These are phyloP conservation scores for Hibiscus syriacus DNA, from an alignment of 345 rosid species.

Conservation along the genomic window DNA sequence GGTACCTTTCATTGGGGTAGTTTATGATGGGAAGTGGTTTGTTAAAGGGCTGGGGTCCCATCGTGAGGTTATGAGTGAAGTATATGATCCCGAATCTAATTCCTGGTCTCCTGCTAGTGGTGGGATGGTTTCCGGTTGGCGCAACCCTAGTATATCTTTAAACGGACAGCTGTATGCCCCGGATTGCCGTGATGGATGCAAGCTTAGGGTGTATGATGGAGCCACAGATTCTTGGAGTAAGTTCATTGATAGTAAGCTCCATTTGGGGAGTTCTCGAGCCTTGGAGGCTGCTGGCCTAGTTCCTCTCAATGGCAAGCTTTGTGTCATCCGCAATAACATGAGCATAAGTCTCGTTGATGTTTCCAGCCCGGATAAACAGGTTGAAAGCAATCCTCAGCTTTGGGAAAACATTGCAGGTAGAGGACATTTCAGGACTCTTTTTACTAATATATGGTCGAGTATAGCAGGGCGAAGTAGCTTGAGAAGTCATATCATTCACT, in stretches of 20 bases:
- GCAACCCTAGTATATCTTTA: conserved; percentile 71
- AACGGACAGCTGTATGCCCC: conserved; percentile 74
- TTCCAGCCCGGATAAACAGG: conserved; percentile 53
- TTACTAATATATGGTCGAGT: conserved; percentile 80
- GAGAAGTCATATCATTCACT: conserved; percentile 85
- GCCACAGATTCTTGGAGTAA: conserved; percentile 72
- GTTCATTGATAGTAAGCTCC: conserved; percentile 82
- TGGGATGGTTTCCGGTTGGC: conserved; percentile 93
- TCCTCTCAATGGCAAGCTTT: conserved; percentile 72
- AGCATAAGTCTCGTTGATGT: conserved; percentile 91
- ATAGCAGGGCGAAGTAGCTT: conserved; percentile 85
- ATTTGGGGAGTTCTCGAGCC: conserved; percentile 71
- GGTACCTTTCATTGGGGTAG: conserved; percentile 93
- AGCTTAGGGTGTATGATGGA: conserved; percentile 69
- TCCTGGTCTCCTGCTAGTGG: conserved; percentile 66
- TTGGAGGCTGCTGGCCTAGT: conserved; percentile 95
- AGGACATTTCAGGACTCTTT: conserved; percentile 72
- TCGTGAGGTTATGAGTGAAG: conserved; percentile 87
- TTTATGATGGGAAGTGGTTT: conserved; percentile 85
- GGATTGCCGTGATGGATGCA: conserved; percentile 93
- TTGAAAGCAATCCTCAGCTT: conserved; percentile 53
- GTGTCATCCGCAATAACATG: conserved; percentile 92
- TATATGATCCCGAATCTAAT: conserved; percentile 67
- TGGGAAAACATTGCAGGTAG: conserved; percentile 88
- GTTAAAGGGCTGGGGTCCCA: conserved; percentile 85